Evolutionary conservation across 139 green algal species (phyloP), one percentile per base, ranked within the genome.

Genomic region (Chlorella sp.): DNA sequence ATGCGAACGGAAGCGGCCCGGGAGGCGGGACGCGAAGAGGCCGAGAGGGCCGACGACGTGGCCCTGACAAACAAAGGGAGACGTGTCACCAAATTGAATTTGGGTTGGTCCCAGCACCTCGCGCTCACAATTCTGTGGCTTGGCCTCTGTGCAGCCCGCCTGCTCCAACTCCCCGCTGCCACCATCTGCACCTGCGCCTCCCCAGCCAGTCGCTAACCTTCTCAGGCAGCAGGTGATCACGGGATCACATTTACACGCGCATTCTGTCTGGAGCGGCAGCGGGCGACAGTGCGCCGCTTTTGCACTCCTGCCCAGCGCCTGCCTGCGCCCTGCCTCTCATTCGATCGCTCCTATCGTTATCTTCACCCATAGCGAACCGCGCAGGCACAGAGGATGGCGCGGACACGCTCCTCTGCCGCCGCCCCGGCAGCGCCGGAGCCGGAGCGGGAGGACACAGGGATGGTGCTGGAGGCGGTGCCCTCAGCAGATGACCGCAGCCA

Each of bases 401-500:
- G 68, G 18, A 88, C 84, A 9, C 64, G 84, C 39, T 88, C 84
- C 2, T 30, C 5, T 48, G 84, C 66, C 21, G 66, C 39, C 15
- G 42, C 40, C 26, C 37, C 76, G 0, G 64, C 48, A 40, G 36
- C 66, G 34, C n/a, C 75, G 0, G 78, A 80, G 61, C 64, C 66
- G 34, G 79, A 87, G 81, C 88, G 79, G 2, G 91, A 93, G 61
- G 87, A 91, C 75, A 79, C 60, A 0, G 68, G 42, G 61, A 73
- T 93, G 80, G 79, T 94, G 32, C 66, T 93, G 36, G 85, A 86
- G 34, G 68, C 89, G 0, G 83, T 94, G 76, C 60, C 91, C 15
- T 94, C 91, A 19, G 22, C 64, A 26, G 85, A 94, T 34, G 90
- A 94, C 81, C 76, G 36, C 22, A 68, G 26, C 22, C 75, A 57